phyloP scores from a whole-genome alignment of 257 asterid species.

The Penstemon barbatus region DNA sequence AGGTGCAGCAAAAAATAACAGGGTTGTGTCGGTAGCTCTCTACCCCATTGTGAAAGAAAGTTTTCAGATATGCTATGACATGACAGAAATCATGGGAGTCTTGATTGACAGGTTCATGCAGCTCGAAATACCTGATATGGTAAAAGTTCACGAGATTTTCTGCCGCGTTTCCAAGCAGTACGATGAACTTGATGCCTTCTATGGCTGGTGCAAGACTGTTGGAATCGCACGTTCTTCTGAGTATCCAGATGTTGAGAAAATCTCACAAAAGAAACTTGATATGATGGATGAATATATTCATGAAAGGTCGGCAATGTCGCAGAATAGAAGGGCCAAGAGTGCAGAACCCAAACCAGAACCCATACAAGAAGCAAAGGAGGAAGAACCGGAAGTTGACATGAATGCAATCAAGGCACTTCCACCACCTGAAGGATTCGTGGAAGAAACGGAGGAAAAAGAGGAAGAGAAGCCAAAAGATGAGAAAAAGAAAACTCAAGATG shows the following conservation, averaged over 20 bases:
- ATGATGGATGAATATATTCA: conserved; percentile 80
- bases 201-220: conserved; percentile 61
- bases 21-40: conserved; percentile 70
- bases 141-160: conserved; percentile 65
- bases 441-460: conserved; percentile 31
- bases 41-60: conserved; percentile 77
- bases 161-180: conserved; percentile 74
- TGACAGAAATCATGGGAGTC: conserved; percentile 65
- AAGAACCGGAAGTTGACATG: conserved; percentile 54
- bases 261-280: conserved; percentile 69
- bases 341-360: conserved; percentile 35
- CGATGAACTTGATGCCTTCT: conserved; percentile 78
- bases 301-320: conserved; percentile 51
- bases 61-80: conserved; percentile 65
- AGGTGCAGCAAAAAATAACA: conserved; percentile 76
- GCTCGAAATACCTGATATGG: conserved; percentile 67
- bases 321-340: conserved; percentile 26
- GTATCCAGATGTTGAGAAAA: conserved; percentile 80
- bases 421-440: conserved; percentile 51
- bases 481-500: conserved; percentile 35
- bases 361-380: conserved; percentile 21
- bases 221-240: conserved; percentile 76
- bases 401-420: conserved; percentile 68
- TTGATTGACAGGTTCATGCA: conserved; percentile 80
- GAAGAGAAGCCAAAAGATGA: background rate